Evolutionary conservation across 1,284 basidiomycete species (phyloP), one percentile per base, ranked within the genome.

Genomic region (Boletus smithii): DNA sequence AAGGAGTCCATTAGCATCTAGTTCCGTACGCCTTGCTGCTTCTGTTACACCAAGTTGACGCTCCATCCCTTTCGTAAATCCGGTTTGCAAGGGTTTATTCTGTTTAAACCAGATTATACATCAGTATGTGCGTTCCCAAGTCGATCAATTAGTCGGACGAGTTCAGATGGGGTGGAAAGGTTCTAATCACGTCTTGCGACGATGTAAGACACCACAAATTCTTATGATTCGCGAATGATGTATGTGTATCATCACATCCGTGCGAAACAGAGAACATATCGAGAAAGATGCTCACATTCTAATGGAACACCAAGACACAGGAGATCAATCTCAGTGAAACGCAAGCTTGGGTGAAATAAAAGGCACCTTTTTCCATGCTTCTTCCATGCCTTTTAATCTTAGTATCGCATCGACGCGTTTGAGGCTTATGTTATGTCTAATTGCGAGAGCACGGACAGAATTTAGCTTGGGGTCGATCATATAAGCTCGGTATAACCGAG

Each of bases 361-460:
- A 44, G 36, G 63, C 61, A 88, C 87, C 80, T 87, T 77, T 59
- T 71, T 66, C 83, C 81, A 88, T 41, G 75, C 71, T 35, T 70
- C 65, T 65, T 92, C 88, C 53, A 89, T 70, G 27, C 85, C 83
- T 63, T 92, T 91, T 57, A 93, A 67, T 34, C 87, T 75, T 37
- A 93, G 68, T 47, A 91, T 85, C 0, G 90, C 89, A 44, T 89
- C 81, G 16, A 92, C 74, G 23, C 90, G 85, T 61, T 85, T 83
- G 52, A 90, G 71, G 53, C 85, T 83, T 37, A 91, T 57, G 42
- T 81, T 76, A 65, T 80, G 79, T 33, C 69, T 73, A 43, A 74
- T 68, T 23, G 85, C 77, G 10, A 93, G 73, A 7, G 65, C 67
- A 24, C 88, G 78, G 29, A 86, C 73, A 49, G 72, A 80, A 59